Conservation (phyloP, 2,329 filamentous ascomycete genomes). For the Colletotrichum sojae region DNA sequence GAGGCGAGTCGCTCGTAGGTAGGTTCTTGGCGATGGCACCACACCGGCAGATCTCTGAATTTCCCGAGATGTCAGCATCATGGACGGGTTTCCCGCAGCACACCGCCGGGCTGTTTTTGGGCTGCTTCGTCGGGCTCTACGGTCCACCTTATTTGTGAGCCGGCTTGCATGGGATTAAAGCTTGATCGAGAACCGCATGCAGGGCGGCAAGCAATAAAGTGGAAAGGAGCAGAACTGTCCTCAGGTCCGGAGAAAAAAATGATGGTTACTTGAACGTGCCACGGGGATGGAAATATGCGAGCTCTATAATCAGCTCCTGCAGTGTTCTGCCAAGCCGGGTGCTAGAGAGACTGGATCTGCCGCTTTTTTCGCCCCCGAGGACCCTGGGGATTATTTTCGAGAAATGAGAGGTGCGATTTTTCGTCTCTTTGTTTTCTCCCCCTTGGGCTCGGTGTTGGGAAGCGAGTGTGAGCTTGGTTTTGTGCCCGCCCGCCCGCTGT, state of each 20-base stretch:
- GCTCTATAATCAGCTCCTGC: neutral
- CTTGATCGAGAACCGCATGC: slow-evolving; percentile 8
- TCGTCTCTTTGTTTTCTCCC: neutral
- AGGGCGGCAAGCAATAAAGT: neutral
- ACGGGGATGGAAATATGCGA: too few relatives aligned
- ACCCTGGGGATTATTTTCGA: neutral
- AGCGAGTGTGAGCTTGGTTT: neutral
- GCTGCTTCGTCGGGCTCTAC: neutral
- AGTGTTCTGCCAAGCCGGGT: slow-evolving; percentile 36
- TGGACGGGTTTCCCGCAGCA: too few relatives aligned
- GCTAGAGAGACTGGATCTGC: neutral
- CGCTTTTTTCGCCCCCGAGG: neutral
- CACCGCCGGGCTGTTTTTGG: too few relatives aligned
- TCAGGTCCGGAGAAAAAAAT: neutral
- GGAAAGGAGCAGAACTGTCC: neutral
- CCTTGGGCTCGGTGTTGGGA: too few relatives aligned
- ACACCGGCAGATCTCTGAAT: too few relatives aligned
- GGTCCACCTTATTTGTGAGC: neutral
- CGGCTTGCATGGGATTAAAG: slow-evolving; percentile 13
- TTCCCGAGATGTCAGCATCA: too few relatives aligned
- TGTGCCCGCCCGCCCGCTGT: neutral
- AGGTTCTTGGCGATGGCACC: neutral
- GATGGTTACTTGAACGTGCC: neutral
- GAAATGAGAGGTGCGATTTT: neutral
- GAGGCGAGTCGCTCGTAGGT: neutral